Evolutionary conservation across 208 protist genomes (phyloP), one percentile per base, ranked within the genome.

Genomic region (Trypanosoma congolense): DNA sequence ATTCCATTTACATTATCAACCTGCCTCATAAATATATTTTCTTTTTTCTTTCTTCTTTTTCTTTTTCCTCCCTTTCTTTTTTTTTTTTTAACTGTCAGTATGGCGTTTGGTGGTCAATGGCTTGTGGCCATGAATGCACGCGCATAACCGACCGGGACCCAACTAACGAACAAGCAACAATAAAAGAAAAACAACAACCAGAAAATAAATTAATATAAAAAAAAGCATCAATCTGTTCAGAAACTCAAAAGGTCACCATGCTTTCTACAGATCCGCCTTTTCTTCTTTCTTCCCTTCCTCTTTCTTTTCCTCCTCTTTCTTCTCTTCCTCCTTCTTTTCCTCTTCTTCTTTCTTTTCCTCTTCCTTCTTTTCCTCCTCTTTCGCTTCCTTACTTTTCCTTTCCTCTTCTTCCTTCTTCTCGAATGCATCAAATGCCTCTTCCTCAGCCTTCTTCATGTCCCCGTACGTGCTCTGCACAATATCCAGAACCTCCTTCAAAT

Each of bases 401-500:
- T 29, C 8, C 33, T 26, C 28, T 36, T 53, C n/a, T 16, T 65
- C 18, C 33, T 16, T 24, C 22, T 33, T 35, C 38, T 63, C 41
- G 25, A 56, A 40, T 4, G 46, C 56, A 5, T 16, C 35, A 18
- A 60, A 19, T 8, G 67, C 67, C 9, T 55, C 67, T 29, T 14
- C 14, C 51, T 75, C 61, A 28, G 61, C 62, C 10, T 52, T 53
- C 50, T 65, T 69, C 46, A 63, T 51, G 52, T 40, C 54, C 29
- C 31, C 49, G 29, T 63, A 70, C 2, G 69, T 75, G 38, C 33
- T 48, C 55, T 73, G 36, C 47, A 77, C 52, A 4, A 74, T 16
- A 1, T 64, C 56, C 45, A 94, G 58, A 53, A 96, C 95, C 58
- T 96, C 95, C 31, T 72, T 61, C 16, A 93, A 22, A 61, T 81